Conservation (phyloP, 768 basidiomycete species). For the Grammothele lineata region DNA sequence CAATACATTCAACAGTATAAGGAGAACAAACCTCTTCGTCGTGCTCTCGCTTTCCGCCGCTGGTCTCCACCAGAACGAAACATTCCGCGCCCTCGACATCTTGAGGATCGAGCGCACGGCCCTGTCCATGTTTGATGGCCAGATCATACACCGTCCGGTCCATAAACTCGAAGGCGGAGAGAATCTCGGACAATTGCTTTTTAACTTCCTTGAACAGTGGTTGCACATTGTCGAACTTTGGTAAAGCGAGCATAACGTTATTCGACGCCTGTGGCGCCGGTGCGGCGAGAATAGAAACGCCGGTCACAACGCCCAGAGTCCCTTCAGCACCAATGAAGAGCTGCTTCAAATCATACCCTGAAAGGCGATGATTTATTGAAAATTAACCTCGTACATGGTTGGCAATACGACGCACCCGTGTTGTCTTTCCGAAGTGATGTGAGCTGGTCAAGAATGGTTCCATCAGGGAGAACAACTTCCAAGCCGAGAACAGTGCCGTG, state of each 20-base stretch:
- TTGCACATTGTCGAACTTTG: constrained; percentile 82
- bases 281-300: constrained; percentile 90
- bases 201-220: constrained; percentile 82
- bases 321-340: constrained; percentile 98
- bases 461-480: constrained; percentile 94
- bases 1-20: background rate
- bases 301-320: constrained; percentile 93
- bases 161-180: constrained; percentile 96
- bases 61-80: constrained; percentile 93
- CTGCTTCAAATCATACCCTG: constrained; percentile 97
- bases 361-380: background rate
- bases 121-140: constrained; percentile 79
- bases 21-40: constrained; percentile 74
- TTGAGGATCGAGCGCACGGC: constrained; percentile 66
- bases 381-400: too few species aligned
- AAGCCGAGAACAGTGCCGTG: constrained; percentile 94
- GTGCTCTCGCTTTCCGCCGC: constrained; percentile 87
- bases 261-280: constrained; percentile 78
- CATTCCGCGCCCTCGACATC: constrained; percentile 78
- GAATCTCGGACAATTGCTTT: constrained; percentile 83
- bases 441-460: constrained; percentile 83
- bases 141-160: constrained; percentile 84
- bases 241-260: constrained; percentile 88
- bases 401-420: constrained; percentile 56
- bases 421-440: constrained; percentile 96